Base-by-base conservation (phyloP, 2,329 filamentous ascomycete species). In the Alternaria infectoria region DNA sequence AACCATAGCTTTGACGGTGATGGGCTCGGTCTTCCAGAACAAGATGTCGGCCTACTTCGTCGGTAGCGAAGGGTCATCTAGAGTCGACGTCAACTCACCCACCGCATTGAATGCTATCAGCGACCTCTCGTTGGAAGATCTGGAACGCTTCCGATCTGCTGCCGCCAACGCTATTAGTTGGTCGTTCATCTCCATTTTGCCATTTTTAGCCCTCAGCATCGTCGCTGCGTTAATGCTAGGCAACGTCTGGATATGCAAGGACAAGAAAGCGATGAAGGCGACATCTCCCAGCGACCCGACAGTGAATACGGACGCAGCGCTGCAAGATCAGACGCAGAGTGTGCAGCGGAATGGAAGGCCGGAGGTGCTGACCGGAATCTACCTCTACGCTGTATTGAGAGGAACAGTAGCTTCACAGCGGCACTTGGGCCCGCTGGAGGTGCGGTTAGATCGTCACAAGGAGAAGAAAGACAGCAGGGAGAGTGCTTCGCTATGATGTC, bases 111-210 rank as follows among this genome's bases (percentile, higher is more conserved):
- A 46, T 19, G 40, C 52, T 12, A 28, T 56, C 13, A 56, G 44
- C 32, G 40, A 45, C 36, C 23, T 44, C 5, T 23, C 36, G 13
- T 23, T 36, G 19, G 52, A 56, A 21, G n/a, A 56, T 19, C 17
- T 56, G 32, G 52, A 44, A 6, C 52, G 23, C 23, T 56, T 56
- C 36, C 52, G 36, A n/a, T 56, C 52, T 36, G 52, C 52, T 15
- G 52, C 52, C 40, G 83, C 81, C 72, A 82, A 82, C 60, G 88
- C 86, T 1, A 86, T 90, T 15, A 85, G 87, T 51, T 88, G 87
- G 84, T 87, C 87, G 0, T 90, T 88, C 69, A 83, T 89, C 43
- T 81, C 87, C 0, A 83, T 90, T 46, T 79, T 85, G 11, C 87
- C 88, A 1, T 83, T 90, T 61, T 81, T 89, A 78, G 82, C 75